A percentile compares a stretch with the other conserved stretches of the same genome.
Evolutionary conservation across 2,329 filamentous ascomycete species (phyloP).

Genomic region (Aspergillus fructus): DNA sequence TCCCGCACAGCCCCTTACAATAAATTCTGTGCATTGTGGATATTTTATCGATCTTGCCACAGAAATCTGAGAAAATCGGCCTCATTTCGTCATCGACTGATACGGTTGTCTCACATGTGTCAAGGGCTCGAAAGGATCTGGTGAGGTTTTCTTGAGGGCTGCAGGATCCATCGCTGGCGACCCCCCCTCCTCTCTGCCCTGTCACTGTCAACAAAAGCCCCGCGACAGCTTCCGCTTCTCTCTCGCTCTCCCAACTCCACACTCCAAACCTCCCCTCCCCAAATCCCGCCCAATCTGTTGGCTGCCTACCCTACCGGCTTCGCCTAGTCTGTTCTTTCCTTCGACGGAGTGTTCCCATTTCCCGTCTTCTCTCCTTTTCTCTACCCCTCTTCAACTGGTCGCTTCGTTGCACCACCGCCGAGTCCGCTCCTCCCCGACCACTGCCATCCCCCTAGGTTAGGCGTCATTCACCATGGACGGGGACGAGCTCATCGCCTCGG

Average conservation of each 20-base stretch:
- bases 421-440: slow-evolving; percentile 15
- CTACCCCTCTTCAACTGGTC: slow-evolving; percentile 1
- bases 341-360: slow-evolving; percentile 1
- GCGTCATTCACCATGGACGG: slow-evolving; percentile 52
- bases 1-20: slow-evolving; percentile 9
- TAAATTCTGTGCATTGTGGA: slow-evolving; percentile 1
- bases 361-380: neutral
- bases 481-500: slow-evolving; percentile 69
- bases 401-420: slow-evolving; percentile 16
- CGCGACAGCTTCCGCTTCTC: slow-evolving; percentile 15
- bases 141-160: slow-evolving; percentile 7
- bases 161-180: neutral
- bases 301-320: slow-evolving; percentile 8
- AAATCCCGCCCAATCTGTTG: slow-evolving; percentile 7
- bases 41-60: slow-evolving; percentile 11
- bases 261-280: slow-evolving; percentile 2
- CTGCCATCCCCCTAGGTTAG: slow-evolving; percentile 4
- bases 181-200: slow-evolving; percentile 15
- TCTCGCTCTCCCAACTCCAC: slow-evolving; percentile 18
- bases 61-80: neutral
- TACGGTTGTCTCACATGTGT: slow-evolving; percentile 15
- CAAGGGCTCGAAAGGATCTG: slow-evolving; percentile 1
- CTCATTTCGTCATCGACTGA: slow-evolving; percentile 15
- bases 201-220: slow-evolving; percentile 27
- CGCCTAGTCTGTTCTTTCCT: slow-evolving; percentile 8